A percentile compares a stretch with the other conserved stretches of the same genome.
phyloP scores from a whole-genome alignment of 2,329 filamentous ascomycete species.

The Ophiobolus disseminans region DNA sequence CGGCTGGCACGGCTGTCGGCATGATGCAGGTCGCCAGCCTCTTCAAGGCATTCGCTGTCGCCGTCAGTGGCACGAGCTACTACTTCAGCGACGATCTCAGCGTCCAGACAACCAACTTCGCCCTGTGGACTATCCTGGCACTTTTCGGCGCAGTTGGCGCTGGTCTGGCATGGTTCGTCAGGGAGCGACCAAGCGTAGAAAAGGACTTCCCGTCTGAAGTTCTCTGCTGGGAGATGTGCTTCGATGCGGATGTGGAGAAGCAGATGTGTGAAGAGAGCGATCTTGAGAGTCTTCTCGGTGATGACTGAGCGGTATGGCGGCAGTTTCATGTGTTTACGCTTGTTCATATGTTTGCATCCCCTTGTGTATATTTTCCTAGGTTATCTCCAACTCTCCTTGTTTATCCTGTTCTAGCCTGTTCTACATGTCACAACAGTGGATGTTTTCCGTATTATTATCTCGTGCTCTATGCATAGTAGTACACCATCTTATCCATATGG shows the following conservation, averaged over 20 bases:
- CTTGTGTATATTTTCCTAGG: slow-evolving; percentile 1
- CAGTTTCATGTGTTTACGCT: slow-evolving; percentile 10
- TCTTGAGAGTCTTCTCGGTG: slow-evolving; percentile 13
- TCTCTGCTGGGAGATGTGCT: slow-evolving; percentile 56
- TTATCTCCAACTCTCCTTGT: not conserved
- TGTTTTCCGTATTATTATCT: too few relatives aligned
- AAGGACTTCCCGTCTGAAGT: slow-evolving; percentile 53
- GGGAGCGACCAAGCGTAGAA: slow-evolving; percentile 54
- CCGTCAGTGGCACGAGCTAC: slow-evolving; percentile 54
- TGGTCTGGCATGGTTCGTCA: slow-evolving; percentile 53
- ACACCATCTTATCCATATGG: too few relatives aligned
- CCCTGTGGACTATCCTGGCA: slow-evolving; percentile 54
- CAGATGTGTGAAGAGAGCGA: slow-evolving; percentile 21
- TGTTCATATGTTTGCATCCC: slow-evolving; percentile 5
- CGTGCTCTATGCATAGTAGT: slow-evolving; percentile 4
- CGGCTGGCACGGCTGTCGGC: slow-evolving; percentile 57
- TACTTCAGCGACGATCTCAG: slow-evolving; percentile 54
- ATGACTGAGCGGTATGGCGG: slow-evolving; percentile 14
- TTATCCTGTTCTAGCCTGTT: not conserved
- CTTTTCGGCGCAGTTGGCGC: slow-evolving; percentile 52
- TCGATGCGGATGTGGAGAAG: slow-evolving; percentile 51
- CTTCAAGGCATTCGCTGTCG: slow-evolving; percentile 57
- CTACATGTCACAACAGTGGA: too few relatives aligned
- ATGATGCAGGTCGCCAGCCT: slow-evolving; percentile 56
- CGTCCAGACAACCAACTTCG: slow-evolving; percentile 53